Evolutionary conservation across 108 stramenopile genomes (phyloP).

Genomic region (Mediolabrus comicus): DNA sequence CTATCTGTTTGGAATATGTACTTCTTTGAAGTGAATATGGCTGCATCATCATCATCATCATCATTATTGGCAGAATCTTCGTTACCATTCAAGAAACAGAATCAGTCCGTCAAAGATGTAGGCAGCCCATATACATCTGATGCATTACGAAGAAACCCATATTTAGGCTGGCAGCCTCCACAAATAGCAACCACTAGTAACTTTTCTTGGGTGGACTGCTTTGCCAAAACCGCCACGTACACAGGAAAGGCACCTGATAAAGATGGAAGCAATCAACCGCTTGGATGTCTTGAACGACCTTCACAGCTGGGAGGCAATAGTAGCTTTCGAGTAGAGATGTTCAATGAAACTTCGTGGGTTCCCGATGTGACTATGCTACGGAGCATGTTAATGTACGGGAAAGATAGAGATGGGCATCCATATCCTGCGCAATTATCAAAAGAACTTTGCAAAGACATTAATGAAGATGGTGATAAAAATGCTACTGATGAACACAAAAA

Average conservation of each 20-base stretch:
- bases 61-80: too few species aligned
- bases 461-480: conserved; percentile 24
- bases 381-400: conserved; percentile 59
- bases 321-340: background rate
- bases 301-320: background rate
- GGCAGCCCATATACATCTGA: conserved; percentile 26
- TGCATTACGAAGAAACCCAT: conserved; percentile 45
- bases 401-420: conserved; percentile 61
- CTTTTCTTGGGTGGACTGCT: conserved; percentile 65
- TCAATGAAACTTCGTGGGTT: conserved; percentile 43
- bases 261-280: conserved; percentile 1
- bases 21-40: too few species aligned
- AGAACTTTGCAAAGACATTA: conserved; percentile 61
- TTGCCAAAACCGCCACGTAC: conserved; percentile 37
- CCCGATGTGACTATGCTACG: conserved; percentile 74
- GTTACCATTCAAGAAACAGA: too few species aligned
- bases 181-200: conserved; percentile 12
- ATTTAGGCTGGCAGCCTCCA: conserved; percentile 69
- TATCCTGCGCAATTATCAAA: conserved; percentile 61
- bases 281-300: background rate
- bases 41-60: too few species aligned
- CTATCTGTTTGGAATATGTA: too few species aligned
- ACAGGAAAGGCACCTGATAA: conserved; percentile 20
- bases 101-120: too few species aligned
- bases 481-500: conserved; percentile 36